Conservation (phyloP, 805 yeast species). For the Phaffomyces thermotolerans region DNA sequence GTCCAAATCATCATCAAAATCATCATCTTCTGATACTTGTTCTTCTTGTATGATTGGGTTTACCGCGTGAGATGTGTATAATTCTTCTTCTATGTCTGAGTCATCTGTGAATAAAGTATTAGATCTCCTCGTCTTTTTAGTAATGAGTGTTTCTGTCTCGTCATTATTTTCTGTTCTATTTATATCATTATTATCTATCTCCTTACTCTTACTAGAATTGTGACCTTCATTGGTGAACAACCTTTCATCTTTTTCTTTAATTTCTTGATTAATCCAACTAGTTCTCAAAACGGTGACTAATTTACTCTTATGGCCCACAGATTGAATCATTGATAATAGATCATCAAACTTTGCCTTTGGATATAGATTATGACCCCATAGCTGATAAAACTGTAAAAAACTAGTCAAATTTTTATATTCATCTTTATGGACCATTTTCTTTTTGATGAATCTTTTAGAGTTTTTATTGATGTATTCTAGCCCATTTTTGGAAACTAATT, state of each 20-base stretch:
- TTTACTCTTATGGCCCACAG: conserved; percentile 38
- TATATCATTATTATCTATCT: neutral
- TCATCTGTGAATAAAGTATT: conserved; percentile 1
- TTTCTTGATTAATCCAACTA: conserved; percentile 32
- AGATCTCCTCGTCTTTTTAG: neutral
- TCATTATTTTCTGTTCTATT: neutral
- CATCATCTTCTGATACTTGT: neutral
- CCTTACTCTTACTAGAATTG: too few relatives aligned
- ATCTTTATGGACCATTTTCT: conserved; percentile 27
- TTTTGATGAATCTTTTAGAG: conserved; percentile 23
- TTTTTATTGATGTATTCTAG: conserved; percentile 41
- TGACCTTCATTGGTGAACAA: too few relatives aligned
- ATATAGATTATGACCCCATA: conserved; percentile 70
- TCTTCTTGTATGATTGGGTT: neutral
- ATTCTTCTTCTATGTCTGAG: conserved; percentile 1
- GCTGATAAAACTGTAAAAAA: conserved; percentile 51
- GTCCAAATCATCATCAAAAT: neutral
- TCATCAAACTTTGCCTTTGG: conserved; percentile 78
- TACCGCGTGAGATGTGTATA: neutral
- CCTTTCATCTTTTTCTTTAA: too few relatives aligned
- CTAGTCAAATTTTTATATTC: conserved; percentile 43
- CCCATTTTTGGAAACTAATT: conserved; percentile 46
- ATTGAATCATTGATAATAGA: conserved; percentile 47
- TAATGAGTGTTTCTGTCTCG: neutral
- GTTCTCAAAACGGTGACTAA: conserved; percentile 37